A percentile compares a stretch with the other conserved stretches of the same genome.
These are phyloP conservation scores for Diplotaxis tenuifolia DNA, from an alignment of 345 rosid genomes.

Conservation along the genomic window DNA sequence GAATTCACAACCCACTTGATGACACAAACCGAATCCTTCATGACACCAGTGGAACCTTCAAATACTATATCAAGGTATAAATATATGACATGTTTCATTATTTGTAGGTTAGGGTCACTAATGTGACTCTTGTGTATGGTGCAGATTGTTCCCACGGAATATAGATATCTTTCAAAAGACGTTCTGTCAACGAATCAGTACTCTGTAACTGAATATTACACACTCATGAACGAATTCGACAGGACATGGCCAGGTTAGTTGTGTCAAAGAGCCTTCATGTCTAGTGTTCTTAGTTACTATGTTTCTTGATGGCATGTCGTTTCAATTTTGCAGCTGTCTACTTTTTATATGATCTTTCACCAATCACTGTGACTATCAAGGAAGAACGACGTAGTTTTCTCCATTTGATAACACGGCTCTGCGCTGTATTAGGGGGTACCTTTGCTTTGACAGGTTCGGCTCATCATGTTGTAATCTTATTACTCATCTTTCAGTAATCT, in stretches of 20 bases:
- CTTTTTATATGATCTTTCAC: conserved; percentile 95
- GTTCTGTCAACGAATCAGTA: conserved; percentile 88
- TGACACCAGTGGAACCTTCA: conserved; percentile 84
- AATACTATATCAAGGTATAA: conserved; percentile 98
- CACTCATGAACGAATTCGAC: conserved; percentile 68
- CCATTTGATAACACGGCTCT: conserved; percentile 90
- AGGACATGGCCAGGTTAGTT: conserved; percentile 87
- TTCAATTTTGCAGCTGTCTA: conserved; percentile 62
- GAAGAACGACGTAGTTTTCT: conserved; percentile 92
- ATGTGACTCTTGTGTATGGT: conserved; percentile 3
- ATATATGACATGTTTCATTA: too few relatives aligned
- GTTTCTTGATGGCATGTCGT: background rate
- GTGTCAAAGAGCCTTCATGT: conserved; percentile 11
- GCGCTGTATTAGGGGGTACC: conserved; percentile 97
- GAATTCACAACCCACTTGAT: conserved; percentile 95
- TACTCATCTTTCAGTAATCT: background rate
- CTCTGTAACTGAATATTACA: conserved; percentile 92
- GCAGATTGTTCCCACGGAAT: conserved; percentile 99
- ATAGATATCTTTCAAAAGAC: conserved; percentile 79
- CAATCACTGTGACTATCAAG: conserved; percentile 91
- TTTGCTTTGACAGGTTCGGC: conserved; percentile 91
- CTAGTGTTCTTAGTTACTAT: background rate
- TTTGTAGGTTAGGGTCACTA: background rate
- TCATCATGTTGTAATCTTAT: background rate
- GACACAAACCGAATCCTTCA: conserved; percentile 69